These are phyloP conservation scores for Phytopythium vexans DNA, from an alignment of 352 stramenopile genomes.

Conservation along the genomic window DNA sequence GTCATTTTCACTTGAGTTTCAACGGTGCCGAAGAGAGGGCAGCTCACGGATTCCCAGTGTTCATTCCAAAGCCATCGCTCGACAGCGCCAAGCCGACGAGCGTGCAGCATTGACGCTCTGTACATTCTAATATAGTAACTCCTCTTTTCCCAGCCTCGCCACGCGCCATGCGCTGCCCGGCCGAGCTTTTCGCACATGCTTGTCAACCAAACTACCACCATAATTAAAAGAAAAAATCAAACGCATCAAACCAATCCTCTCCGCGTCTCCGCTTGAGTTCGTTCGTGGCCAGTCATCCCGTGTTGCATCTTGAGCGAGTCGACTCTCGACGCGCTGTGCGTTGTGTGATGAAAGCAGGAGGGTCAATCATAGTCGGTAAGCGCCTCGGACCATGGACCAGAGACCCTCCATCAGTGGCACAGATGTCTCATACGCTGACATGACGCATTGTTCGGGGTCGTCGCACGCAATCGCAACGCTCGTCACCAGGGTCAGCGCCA, in stretches of 20 bases:
- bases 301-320: no score
- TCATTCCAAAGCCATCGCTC: no score
- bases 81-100: not conserved
- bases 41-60: no score
- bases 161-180: no score
- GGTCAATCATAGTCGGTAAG: conserved; percentile 47
- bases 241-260: no score
- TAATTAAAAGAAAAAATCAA: no score
- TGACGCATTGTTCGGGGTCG: conserved; percentile 50
- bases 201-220: no score
- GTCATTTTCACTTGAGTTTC: conserved; percentile 49
- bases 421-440: conserved; percentile 30
- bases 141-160: no score
- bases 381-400: conserved; percentile 31
- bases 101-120: not conserved
- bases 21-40: not conserved
- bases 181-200: no score
- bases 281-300: no score
- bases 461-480: conserved; percentile 76
- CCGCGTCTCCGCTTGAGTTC: no score
- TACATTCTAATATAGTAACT: conserved; percentile 7
- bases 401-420: conserved; percentile 28
- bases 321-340: no score
- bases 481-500: conserved; percentile 54
- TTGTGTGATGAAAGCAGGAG: not conserved